phyloP scores from a whole-genome alignment of 2,329 filamentous ascomycete genomes.

The Fusarium napiforme region DNA sequence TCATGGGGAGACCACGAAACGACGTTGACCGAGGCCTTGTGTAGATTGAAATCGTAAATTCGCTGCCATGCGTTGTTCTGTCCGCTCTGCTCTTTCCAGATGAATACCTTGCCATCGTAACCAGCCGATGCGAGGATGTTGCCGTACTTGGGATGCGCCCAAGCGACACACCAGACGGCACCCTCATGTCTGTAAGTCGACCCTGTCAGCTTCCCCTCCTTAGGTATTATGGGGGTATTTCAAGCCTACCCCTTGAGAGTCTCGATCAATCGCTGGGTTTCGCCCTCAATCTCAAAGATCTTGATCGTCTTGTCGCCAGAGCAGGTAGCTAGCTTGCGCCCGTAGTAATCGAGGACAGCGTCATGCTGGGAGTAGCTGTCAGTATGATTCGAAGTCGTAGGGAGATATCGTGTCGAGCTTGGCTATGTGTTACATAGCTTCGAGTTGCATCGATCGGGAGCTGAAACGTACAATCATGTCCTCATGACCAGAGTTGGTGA shows the following conservation, averaged over 20 bases:
- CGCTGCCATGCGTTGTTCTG: constrained; percentile 76
- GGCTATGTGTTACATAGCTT: constrained; percentile 4
- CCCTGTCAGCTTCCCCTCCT: constrained; percentile 26
- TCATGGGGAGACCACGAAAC: constrained; percentile 98
- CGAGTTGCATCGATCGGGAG: constrained; percentile 10
- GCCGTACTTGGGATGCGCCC: constrained; percentile 98
- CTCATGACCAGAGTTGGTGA: constrained; percentile 75
- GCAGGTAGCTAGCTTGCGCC: constrained; percentile 93
- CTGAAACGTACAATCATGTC: constrained; percentile 93
- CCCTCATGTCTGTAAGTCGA: constrained; percentile 80
- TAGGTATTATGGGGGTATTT: background rate
- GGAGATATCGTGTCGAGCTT: constrained; percentile 6
- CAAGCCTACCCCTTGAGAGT: constrained; percentile 86
- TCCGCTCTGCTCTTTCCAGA: constrained; percentile 88
- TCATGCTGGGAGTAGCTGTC: constrained; percentile 74
- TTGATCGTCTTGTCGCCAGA: constrained; percentile 99
- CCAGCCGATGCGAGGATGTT: constrained; percentile 95
- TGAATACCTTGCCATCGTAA: constrained; percentile 98
- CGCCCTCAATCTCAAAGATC: constrained; percentile 97
- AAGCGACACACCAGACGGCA: constrained; percentile 96
- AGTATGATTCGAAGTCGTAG: constrained; percentile 27
- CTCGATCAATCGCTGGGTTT: constrained; percentile 88
- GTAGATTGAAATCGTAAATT: constrained; percentile 91
- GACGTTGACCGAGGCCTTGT: constrained; percentile 97
- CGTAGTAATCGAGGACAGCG: constrained; percentile 98